Evolutionary conservation across 345 rosid genomes (phyloP), one percentile per base, ranked within the genome.

Genomic region (Sapria himalayana): DNA sequence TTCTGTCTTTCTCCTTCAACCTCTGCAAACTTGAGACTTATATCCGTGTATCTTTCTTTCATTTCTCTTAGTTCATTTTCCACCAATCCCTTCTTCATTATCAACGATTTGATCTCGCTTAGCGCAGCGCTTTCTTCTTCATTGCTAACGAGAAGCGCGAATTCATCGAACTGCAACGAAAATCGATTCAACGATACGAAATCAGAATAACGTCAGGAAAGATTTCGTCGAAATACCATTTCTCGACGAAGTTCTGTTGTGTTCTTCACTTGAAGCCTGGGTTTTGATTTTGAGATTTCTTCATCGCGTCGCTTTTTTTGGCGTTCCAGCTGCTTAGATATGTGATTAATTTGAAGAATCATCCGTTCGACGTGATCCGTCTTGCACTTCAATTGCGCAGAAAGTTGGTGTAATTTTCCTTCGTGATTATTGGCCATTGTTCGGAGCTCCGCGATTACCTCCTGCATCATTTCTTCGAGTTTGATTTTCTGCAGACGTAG

Each of bases 1-100:
- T 67, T 65, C 41, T 84, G 92, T 57, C 99, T 71, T 65, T 84
- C 92, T 13, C 95, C 78, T 75, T 91, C 95, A 6, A 84, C 99
- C 58, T 73, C 86, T 45, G 94, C 98, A 55, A 78, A 89, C 56
- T 58, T 73, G 50, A 91, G 76, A 49, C 99, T 80, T 51, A 74
- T 73, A 61, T 79, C 93, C 43, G 93, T 72, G 56, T 91, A 84
- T 55, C 81, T 67, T 42, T 73, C 93, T 72, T 91, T 77, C 82
- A 75, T 84, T 33, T 91, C 96, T 63, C 71, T 84, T 54, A 91
- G 64, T 62, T 91, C 95, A 40, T 57, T 50, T 54, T 77, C 96
- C 92, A 80, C 84, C 4, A 50, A 27, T 54, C 53, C 58, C 59
- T 80, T 91, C 66, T 57, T 75, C 52, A 79, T 84, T 59, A 54